Evolutionary conservation across 2,329 filamentous ascomycete genomes (phyloP).

Genomic region (Ophiostoma fasciatum): DNA sequence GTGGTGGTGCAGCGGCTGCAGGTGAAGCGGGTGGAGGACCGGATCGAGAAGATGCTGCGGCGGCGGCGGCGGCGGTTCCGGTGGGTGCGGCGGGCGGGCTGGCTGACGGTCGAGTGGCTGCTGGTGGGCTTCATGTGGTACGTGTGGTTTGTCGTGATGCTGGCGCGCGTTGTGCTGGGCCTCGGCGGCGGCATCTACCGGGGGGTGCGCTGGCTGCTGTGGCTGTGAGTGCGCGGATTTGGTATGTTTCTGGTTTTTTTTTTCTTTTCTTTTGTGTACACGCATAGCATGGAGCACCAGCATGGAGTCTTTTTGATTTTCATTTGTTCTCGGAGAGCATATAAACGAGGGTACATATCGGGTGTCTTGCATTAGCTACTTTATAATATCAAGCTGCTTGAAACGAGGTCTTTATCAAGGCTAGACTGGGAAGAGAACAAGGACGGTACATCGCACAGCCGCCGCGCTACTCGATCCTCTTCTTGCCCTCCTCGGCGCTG

Average conservation of each 20-base stretch:
- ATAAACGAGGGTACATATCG: no score
- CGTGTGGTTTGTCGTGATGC: constrained; percentile 73
- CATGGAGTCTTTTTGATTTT: not conserved
- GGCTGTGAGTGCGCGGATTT: constrained; percentile 52
- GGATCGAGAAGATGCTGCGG: constrained; percentile 61
- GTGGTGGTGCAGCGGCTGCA: constrained; percentile 63
- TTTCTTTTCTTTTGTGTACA: not conserved
- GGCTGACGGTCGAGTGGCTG: constrained; percentile 74
- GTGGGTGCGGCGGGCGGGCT: constrained; percentile 62
- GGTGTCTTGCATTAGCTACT: not conserved
- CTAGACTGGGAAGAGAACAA: not conserved
- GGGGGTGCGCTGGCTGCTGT: constrained; percentile 67
- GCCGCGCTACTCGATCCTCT: constrained; percentile 65
- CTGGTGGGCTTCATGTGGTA: constrained; percentile 84
- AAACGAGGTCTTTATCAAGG: not conserved
- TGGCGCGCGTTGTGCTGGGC: constrained; percentile 51
- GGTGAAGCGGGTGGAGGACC: constrained; percentile 66
- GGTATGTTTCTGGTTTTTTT: no score
- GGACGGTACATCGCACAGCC: not conserved
- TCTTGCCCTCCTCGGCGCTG: constrained; percentile 93
- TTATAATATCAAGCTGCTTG: constrained; percentile 1
- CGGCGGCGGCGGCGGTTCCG: constrained; percentile 52
- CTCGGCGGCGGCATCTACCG: constrained; percentile 43
- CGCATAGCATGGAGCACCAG: not conserved
- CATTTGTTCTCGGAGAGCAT: not conserved